A percentile compares a stretch with the other conserved stretches of the same genome.
Evolutionary conservation across 306 rosid species (phyloP).

Genomic region (Astragalus membranaceus): DNA sequence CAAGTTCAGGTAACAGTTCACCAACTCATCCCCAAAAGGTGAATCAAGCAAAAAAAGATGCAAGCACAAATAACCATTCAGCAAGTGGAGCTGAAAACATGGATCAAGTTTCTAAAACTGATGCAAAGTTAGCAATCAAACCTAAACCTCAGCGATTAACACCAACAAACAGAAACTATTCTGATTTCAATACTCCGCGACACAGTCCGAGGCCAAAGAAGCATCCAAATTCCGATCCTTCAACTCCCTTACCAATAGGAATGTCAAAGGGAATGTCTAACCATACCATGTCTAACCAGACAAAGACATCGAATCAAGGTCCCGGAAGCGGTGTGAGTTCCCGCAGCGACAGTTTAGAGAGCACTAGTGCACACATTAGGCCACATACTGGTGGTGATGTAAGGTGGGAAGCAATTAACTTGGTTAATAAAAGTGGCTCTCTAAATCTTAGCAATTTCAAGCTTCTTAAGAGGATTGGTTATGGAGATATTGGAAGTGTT

Average conservation of each 20-base stretch:
- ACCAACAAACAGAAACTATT: constrained; percentile 9
- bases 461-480: constrained; percentile 79
- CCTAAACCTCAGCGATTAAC: constrained; percentile 20
- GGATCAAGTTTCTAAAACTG: constrained; percentile 29
- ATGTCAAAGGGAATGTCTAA: constrained; percentile 20
- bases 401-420: constrained; percentile 74
- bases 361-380: constrained; percentile 49
- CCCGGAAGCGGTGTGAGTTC: constrained; percentile 35
- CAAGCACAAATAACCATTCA: constrained; percentile 15
- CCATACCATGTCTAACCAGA: constrained; percentile 17
- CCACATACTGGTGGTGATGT: constrained; percentile 91
- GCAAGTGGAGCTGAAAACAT: constrained; percentile 14
- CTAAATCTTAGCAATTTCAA: constrained; percentile 64
- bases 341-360: constrained; percentile 67
- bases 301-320: constrained; percentile 28
- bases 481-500: constrained; percentile 84
- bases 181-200: constrained; percentile 19
- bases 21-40: constrained; percentile 3
- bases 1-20: constrained; percentile 27
- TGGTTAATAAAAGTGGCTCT: constrained; percentile 39
- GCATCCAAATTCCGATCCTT: constrained; percentile 28
- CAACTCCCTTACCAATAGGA: constrained; percentile 4
- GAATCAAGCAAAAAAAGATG: constrained; percentile 18
- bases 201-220: constrained; percentile 30
- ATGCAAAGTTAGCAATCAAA: constrained; percentile 10